Evolutionary conservation across 257 asterid species (phyloP).

Genomic region (Jaltomata sinuosa): DNA sequence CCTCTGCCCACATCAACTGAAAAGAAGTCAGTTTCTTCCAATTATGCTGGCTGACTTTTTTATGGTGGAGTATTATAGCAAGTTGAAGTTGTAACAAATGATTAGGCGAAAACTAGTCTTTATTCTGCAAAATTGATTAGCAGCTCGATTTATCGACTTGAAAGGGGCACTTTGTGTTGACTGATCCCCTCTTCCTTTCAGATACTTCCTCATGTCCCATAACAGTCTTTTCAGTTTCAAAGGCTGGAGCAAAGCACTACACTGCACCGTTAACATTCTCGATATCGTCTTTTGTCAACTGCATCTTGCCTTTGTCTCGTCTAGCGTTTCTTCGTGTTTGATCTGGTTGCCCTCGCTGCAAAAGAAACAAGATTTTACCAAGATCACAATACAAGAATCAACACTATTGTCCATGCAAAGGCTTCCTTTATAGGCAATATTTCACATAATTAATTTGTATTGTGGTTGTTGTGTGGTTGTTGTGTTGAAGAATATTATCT

Average conservation of each 20-base stretch:
- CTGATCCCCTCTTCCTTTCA: neutral
- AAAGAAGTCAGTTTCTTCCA: neutral
- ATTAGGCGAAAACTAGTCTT: neutral
- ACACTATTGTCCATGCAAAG: neutral
- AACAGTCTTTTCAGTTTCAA: neutral
- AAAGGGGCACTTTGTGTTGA: neutral
- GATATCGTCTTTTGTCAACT: slow-evolving; percentile 55
- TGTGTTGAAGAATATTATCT: too few species aligned
- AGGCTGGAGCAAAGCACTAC: neutral
- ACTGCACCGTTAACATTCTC: slow-evolving; percentile 24
- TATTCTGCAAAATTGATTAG: slow-evolving; percentile 7
- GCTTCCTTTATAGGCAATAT: neutral
- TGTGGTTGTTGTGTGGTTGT: neutral
- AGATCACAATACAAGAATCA: neutral
- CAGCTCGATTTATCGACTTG: neutral
- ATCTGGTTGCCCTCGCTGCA: slow-evolving; percentile 67
- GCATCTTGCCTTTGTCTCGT: slow-evolving; percentile 75
- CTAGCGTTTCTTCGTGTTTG: slow-evolving; percentile 22
- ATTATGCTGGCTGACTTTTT: neutral
- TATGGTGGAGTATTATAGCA: neutral
- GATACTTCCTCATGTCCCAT: neutral
- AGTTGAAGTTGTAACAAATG: neutral
- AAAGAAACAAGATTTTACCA: neutral
- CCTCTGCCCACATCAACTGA: neutral
- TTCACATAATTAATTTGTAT: neutral